Conservation (phyloP, 176 grass and related monocot genomes). For the Stipa capillata region DNA sequence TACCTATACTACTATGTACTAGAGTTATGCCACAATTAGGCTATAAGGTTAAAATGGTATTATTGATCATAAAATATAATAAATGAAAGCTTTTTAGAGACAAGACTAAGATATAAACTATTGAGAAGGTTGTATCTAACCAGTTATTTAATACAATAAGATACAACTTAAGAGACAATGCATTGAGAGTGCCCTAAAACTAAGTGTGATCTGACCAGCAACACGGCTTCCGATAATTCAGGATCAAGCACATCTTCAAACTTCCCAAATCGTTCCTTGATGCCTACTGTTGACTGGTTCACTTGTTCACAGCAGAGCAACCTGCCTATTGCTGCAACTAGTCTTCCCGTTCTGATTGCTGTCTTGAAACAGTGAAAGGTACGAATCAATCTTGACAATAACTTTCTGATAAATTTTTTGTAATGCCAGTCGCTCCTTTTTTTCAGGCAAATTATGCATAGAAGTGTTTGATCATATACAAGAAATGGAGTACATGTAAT, state of each 20-base stretch:
- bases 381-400: neutral
- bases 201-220: conserved; percentile 28
- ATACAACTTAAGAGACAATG: too few relatives aligned
- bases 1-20: too few relatives aligned
- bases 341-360: conserved; percentile 22
- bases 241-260: conserved; percentile 55
- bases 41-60: too few relatives aligned
- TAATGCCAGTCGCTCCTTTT: neutral
- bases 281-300: conserved; percentile 52
- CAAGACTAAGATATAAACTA: too few relatives aligned
- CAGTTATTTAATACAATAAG: too few relatives aligned
- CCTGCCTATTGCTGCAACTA: conserved; percentile 29
- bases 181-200: conserved; percentile 30
- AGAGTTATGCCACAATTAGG: too few relatives aligned
- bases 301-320: conserved; percentile 51
- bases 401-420: neutral
- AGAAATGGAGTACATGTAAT: neutral
- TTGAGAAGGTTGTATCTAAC: too few relatives aligned
- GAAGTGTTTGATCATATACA: neutral
- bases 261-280: conserved; percentile 59
- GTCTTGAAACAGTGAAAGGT: neutral
- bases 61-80: too few relatives aligned
- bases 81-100: too few relatives aligned
- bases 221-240: conserved; percentile 27
- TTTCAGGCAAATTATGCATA: neutral